Conservation (phyloP, 2,329 filamentous ascomycete genomes). For the Conoideocrella luteorostrata region DNA sequence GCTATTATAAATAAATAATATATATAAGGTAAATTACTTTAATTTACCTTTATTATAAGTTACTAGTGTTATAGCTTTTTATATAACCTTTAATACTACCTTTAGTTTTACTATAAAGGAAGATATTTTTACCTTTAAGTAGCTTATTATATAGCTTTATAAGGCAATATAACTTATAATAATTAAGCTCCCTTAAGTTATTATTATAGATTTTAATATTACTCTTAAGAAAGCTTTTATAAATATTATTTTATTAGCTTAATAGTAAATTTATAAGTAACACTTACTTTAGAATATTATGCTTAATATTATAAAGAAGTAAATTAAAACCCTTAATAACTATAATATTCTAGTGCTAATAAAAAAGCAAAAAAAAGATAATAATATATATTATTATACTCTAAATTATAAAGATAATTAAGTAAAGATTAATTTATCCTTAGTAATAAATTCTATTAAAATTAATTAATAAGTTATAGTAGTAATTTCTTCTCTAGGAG, state of each 20-base stretch:
- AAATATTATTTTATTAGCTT: background rate
- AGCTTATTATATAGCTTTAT: background rate
- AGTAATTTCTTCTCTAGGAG: background rate
- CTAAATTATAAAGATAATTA: background rate
- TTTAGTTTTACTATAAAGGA: background rate
- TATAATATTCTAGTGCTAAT: background rate
- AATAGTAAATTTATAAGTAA: slow-evolving; percentile 1
- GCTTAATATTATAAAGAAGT: background rate
- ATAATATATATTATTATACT: background rate
- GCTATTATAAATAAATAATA: no score
- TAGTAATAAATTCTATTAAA: background rate
- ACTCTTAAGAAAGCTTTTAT: background rate
- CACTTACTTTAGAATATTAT: slow-evolving; percentile 2
- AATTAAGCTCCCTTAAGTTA: background rate
- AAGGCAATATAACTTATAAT: background rate
- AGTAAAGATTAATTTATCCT: background rate
- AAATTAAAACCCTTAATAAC: background rate
- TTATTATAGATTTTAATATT: background rate
- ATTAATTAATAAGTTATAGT: background rate
- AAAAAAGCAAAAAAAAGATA: background rate
- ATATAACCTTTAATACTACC: background rate
- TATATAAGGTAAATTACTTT: no score
- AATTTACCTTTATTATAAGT: no score
- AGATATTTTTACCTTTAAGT: background rate
- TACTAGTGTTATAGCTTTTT: background rate